These are phyloP conservation scores for Lodderomyces jiufengensis DNA, from an alignment of 1,139 yeast genomes.

Conservation along the genomic window DNA sequence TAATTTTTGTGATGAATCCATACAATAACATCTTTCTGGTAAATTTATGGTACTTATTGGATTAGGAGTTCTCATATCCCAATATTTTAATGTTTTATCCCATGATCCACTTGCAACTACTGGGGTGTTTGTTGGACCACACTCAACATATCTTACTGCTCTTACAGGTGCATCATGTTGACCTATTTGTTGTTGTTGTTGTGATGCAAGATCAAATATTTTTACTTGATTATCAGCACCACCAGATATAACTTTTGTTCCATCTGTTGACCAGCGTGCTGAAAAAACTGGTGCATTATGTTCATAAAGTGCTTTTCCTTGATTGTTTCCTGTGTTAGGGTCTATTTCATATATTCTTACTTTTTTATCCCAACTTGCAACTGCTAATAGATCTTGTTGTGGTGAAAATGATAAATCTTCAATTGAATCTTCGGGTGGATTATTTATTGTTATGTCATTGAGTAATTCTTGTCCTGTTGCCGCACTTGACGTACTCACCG, in stretches of 20 bases:
- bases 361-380: slow-evolving; percentile 93
- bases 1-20: slow-evolving; percentile 80
- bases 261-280: slow-evolving; percentile 82
- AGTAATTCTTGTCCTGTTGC: slow-evolving; percentile 68
- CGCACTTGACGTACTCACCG: slow-evolving; percentile 22
- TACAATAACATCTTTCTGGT: slow-evolving; percentile 88
- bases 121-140: slow-evolving; percentile 78
- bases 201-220: slow-evolving; percentile 76
- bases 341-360: slow-evolving; percentile 89
- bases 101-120: slow-evolving; percentile 92
- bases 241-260: slow-evolving; percentile 83
- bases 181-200: slow-evolving; percentile 83
- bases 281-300: slow-evolving; percentile 87
- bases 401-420: slow-evolving; percentile 91
- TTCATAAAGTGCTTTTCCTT: slow-evolving; percentile 86
- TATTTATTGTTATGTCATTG: slow-evolving; percentile 72
- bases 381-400: slow-evolving; percentile 77
- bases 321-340: slow-evolving; percentile 61
- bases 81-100: slow-evolving; percentile 92
- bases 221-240: slow-evolving; percentile 91
- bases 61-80: slow-evolving; percentile 88
- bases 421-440: slow-evolving; percentile 90
- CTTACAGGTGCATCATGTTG: slow-evolving; percentile 81
- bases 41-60: slow-evolving; percentile 78
- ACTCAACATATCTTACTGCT: slow-evolving; percentile 70